Evolutionary conservation across 2,329 filamentous ascomycete genomes (phyloP), one percentile per base, ranked within the genome.

Genomic region (Alternaria incomplexa): DNA sequence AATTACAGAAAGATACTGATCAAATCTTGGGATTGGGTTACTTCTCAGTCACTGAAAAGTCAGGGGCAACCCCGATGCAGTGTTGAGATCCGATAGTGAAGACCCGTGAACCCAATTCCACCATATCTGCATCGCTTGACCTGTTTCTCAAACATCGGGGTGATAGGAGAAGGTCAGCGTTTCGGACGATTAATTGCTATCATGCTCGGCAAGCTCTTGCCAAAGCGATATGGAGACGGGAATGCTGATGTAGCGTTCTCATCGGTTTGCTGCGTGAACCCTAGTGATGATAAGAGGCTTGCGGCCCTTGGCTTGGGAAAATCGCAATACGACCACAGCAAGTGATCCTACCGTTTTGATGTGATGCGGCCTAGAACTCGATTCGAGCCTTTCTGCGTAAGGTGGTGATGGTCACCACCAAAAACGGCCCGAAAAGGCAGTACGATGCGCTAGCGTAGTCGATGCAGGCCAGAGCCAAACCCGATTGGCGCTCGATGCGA

Each of bases 191-290:
- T 82, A 71, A 88, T 88, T 2, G 84, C 85, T 7, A 82, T 81
- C 65, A 83, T 83, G 0, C 86, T 84, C 0, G 86, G 86, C 46
- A 89, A 72, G 20, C 82, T 85, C 70, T 89, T 85, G 1, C 86
- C 86, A 66, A 88, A 89, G 0, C 80, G 78, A 44, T 82, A 89
- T 85, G 48, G 81, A 85, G 63, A 82, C 81, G 2, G 83, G 85
- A 2, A 86, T 86, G 72, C 88, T 84, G 0, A 86, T 87, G 68
- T 88, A 89, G 20, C 86, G 75, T 76, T 89, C 87, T 87, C 87
- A 89, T 1, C 86, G 85, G 62, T 85, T 85, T 2, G 83, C 80
- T 2, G 84, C 82, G 70, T 87, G 89, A 0, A 87, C 85, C 75
- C 90, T 88, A 50, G 90, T 85, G 5, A 88, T 85, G 15, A 90